These are phyloP conservation scores for Cucumis cinereus DNA, from an alignment of 306 rosid genomes.

Conservation along the genomic window DNA sequence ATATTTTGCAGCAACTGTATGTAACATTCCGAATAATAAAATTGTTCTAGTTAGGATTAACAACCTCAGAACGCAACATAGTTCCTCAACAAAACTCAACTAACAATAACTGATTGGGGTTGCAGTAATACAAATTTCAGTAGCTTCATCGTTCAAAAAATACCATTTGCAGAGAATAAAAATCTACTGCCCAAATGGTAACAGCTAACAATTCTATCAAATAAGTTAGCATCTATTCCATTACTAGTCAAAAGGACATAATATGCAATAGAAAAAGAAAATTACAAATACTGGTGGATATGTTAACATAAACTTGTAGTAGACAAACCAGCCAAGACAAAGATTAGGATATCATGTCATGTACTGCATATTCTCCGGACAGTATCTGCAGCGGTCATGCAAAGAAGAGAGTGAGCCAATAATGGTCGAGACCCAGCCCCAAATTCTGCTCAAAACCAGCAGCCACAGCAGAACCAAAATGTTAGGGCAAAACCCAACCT, in stretches of 20 bases:
- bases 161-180: neutral
- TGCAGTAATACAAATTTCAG: neutral
- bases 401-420: neutral
- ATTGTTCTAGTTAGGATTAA: neutral
- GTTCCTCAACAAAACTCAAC: neutral
- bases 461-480: neutral
- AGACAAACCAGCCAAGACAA: neutral
- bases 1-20: neutral
- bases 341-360: neutral
- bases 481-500: neutral
- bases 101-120: neutral
- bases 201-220: neutral
- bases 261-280: neutral
- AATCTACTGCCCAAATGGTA: neutral
- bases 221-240: neutral
- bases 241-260: neutral
- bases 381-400: neutral
- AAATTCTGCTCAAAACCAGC: neutral
- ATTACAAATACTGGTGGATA: neutral
- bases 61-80: neutral
- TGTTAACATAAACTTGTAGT: neutral
- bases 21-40: neutral
- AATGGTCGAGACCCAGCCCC: neutral
- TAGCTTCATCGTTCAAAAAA: neutral
- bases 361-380: neutral